A percentile compares a stretch with the other conserved stretches of the same genome.
phyloP scores from a whole-genome alignment of 805 yeast species.

The Metschnikowia drakensbergensis region DNA sequence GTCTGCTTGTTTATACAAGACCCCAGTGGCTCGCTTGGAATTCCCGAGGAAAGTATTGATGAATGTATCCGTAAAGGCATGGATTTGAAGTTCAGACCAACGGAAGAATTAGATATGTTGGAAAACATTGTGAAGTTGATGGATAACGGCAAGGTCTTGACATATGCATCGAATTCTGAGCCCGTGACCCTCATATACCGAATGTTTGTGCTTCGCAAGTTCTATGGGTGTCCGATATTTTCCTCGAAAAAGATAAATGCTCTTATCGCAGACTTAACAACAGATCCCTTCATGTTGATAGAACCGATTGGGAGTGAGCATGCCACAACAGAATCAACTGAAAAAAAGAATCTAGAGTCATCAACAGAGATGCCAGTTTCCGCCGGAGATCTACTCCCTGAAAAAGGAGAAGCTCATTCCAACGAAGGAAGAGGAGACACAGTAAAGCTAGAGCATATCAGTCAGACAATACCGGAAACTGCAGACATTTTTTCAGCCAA shows the following conservation, averaged over 20 bases:
- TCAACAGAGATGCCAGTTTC: no score
- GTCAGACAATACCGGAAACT: no score
- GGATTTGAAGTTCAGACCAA: constrained; percentile 6
- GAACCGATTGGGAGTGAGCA: neutral
- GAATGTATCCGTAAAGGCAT: constrained; percentile 7
- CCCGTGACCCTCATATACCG: constrained; percentile 5
- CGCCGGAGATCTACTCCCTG: no score
- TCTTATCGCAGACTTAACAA: neutral
- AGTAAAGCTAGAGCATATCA: no score
- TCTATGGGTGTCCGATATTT: constrained; percentile 14
- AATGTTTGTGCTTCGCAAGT: constrained; percentile 16
- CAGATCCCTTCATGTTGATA: neutral
- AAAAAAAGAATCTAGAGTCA: neutral
- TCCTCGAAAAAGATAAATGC: neutral
- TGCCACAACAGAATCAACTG: neutral
- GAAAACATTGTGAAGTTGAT: neutral
- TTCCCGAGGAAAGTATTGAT: neutral
- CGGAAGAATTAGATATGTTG: constrained; percentile 8
- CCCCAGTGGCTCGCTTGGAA: neutral
- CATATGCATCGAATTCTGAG: neutral
- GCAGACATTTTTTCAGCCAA: no score
- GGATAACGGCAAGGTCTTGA: neutral
- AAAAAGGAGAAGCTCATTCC: no score
- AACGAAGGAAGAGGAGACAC: no score
- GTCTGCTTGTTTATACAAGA: constrained; percentile 9